These are phyloP conservation scores for Globisporangium uncinulatum DNA, from an alignment of 352 stramenopile species.

Conservation along the genomic window DNA sequence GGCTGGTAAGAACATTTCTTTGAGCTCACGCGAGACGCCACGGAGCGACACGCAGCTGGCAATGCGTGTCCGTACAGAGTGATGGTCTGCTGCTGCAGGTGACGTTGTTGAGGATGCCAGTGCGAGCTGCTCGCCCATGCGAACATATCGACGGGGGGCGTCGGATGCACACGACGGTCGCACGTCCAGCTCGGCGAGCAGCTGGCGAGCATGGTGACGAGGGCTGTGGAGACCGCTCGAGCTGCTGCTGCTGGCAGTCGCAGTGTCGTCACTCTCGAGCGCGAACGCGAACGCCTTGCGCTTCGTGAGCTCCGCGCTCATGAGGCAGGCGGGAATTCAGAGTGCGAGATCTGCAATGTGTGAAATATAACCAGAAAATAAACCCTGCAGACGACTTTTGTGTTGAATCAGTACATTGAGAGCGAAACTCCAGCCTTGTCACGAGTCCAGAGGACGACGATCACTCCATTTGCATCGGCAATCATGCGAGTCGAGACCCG, in stretches of 20 bases:
- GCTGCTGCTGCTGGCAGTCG: conserved; percentile 8
- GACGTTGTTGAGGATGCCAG: not conserved
- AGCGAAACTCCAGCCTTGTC: too few species aligned
- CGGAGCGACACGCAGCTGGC: conserved; percentile 21
- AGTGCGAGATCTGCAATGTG: too few species aligned
- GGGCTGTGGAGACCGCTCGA: not conserved
- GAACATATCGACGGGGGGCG: conserved; percentile 39
- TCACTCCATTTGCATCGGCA: too few species aligned
- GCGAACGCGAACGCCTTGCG: conserved; percentile 25
- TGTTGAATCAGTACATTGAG: too few species aligned
- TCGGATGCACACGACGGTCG: conserved; percentile 50
- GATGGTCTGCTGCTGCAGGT: conserved; percentile 3
- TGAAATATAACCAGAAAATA: too few species aligned
- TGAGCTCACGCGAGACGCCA: conserved; percentile 48
- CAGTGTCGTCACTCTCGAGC: conserved; percentile 1
- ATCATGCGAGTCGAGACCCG: too few species aligned
- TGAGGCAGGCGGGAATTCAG: not conserved
- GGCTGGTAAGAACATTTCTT: conserved; percentile 83
- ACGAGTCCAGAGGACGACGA: too few species aligned
- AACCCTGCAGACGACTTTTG: too few species aligned
- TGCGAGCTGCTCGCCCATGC: conserved; percentile 26
- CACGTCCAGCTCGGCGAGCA: conserved; percentile 53
- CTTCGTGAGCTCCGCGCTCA: conserved; percentile 45
- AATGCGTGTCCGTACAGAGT: conserved; percentile 5
- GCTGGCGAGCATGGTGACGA: conserved; percentile 7